Evolutionary conservation across 306 rosid genomes (phyloP).

Genomic region (Quillaja saponaria): DNA sequence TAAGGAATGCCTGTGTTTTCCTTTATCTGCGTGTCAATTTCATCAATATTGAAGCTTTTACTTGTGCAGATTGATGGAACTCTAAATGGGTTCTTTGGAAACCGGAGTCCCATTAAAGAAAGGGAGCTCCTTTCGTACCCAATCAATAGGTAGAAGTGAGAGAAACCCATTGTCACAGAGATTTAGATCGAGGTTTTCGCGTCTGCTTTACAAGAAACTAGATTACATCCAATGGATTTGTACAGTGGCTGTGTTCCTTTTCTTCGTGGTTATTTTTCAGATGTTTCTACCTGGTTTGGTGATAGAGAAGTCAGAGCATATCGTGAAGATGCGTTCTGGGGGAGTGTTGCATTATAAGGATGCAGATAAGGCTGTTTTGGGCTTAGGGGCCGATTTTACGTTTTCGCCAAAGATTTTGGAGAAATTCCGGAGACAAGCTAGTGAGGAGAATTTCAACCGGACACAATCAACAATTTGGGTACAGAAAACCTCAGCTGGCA

Average conservation of each 20-base stretch:
- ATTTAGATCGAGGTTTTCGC: constrained; percentile 88
- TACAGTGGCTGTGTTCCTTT: constrained; percentile 72
- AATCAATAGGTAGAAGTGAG: constrained; percentile 48
- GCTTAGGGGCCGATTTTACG: constrained; percentile 66
- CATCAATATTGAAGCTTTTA: constrained; percentile 33
- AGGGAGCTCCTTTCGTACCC: constrained; percentile 61
- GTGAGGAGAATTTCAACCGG: constrained; percentile 45
- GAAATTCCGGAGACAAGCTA: constrained; percentile 54
- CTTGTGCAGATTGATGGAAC: constrained; percentile 51
- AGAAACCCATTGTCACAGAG: constrained; percentile 64
- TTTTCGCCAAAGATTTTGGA: constrained; percentile 72
- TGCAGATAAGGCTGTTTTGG: constrained; percentile 53
- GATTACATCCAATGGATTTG: constrained; percentile 96
- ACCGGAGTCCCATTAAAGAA: constrained; percentile 63
- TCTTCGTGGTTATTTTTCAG: constrained; percentile 77
- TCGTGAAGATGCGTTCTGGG: constrained; percentile 45
- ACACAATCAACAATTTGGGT: constrained; percentile 54
- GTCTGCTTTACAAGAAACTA: constrained; percentile 69
- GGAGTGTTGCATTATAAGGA: constrained; percentile 45
- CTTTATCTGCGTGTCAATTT: constrained; percentile 26
- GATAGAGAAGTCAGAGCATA: constrained; percentile 49
- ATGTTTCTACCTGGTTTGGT: constrained; percentile 84
- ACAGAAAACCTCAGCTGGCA: constrained; percentile 87
- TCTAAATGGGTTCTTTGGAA: constrained; percentile 90
- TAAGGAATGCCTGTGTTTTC: constrained; percentile 22